Base-by-base conservation (phyloP, 228 moss, liverwort and hornwort genomes). In the Sphagnum fallax region DNA sequence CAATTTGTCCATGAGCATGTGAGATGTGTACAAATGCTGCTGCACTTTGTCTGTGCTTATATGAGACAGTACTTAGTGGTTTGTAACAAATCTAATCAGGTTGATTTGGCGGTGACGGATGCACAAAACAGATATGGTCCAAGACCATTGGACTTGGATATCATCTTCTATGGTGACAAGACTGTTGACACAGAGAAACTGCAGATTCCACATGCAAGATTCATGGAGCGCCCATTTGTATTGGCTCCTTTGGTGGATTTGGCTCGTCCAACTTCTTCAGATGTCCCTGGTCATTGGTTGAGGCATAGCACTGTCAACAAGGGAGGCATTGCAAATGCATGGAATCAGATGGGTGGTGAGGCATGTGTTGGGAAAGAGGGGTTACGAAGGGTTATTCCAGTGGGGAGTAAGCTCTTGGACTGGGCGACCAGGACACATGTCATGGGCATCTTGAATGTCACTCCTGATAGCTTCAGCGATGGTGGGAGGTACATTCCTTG, bases 401-500 rank as follows among this genome's bases (percentile, higher is more conserved):
- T 92, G 50, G 90, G 95, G 9, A 72, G 74, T 50, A 84, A 82
- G 70, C 85, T 95, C 63, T 79, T 87, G 69, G 92, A 95, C 65
- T 95, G 88, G 92, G 76, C 87, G 65, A 71, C 87, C 32, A 95
- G 82, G 81, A 92, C 92, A 8, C 74, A 89, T 70, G 77, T 95
- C 62, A 95, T 95, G 95, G 95, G 95, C 52, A 86, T 95, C 78
- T 72, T 95, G 78, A 95, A 95, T 62, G 64, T 91, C 8, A 95
- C 95, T 65, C 90, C 95, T 62, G 95, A 95, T 65, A 95, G 95
- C 86, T 95, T 92, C 73, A 90, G 92, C 65, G 92, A 95, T 71
- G 95, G 95, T 65, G 92, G 92, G 69, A 77, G 87, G 76, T 92
- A 82, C 8, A 60, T 60, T 59, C 62, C 49, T 57, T 47, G 50